Base-by-base conservation (phyloP, 768 basidiomycete genomes). In the Xerocomellus amylosporus region DNA sequence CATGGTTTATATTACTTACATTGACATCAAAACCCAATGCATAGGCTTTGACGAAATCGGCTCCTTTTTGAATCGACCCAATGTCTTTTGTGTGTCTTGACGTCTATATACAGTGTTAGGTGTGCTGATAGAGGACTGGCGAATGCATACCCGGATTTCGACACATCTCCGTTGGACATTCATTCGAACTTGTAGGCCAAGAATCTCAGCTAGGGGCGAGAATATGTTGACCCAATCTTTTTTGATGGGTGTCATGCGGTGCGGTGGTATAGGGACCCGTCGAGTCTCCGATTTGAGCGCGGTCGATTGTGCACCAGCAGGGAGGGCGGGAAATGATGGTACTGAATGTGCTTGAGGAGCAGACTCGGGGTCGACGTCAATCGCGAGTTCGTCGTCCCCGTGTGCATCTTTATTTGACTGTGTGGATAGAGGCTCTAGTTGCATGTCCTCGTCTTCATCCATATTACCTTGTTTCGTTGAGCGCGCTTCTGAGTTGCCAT, bases 151-250 rank as follows among this genome's bases (percentile, higher is more conserved):
- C 75, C 94, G 84, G 54, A 93, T 85, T 75, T 99, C 97, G 6
- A 99, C 92, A 67, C 85, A 85, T 77, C 86, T 82, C 64, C 92
- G 78, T 67, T 86, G 86, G 10, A 92, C 84, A 67, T 99, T 99
- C 96, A 99, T 98, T 65, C 97, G 82, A 30, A 99, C 93, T 77
- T 98, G 96, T 56, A 99, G 74, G 0, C 90, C 93, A 65, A 96
- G 76, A 60, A 97, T 88, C 76, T 99, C 96, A 4, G 96, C 95
- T 64, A 99, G 75, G 0, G 97, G 97, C 0, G 93, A 90, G 68
- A 98, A 98, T 54, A 98, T 85, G 67, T 89, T 90, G 46, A 96
- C 79, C 95, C 95, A 98, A 60, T 97, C 94, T 67, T 89, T 92
- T 74, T 97, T 96, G 50, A 98, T 73, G 3, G 97, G 97, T 10